Conservation (phyloP, 371 early-diverging fungal species). For the Syncephalastrum sp. region DNA sequence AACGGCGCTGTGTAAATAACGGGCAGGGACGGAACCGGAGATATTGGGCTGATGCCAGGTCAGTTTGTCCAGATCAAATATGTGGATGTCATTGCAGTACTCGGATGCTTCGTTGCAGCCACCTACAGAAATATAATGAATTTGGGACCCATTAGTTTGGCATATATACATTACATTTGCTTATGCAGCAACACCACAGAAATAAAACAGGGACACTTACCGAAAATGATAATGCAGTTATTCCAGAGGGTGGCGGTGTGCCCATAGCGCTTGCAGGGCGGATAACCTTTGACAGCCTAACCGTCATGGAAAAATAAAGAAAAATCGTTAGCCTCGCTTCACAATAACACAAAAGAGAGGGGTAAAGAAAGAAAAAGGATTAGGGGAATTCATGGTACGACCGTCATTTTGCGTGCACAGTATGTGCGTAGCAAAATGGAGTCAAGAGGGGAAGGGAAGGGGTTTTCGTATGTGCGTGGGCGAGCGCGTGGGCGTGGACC, state of each 20-base stretch:
- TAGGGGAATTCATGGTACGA: conserved; percentile 1
- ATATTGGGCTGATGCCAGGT: conserved; percentile 65
- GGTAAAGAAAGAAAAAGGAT: conserved; percentile 2
- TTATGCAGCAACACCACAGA: background rate
- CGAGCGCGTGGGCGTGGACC: conserved; percentile 4
- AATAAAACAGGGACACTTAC: conserved; percentile 23
- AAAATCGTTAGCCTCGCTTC: conserved; percentile 14
- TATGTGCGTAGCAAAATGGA: too few relatives aligned
- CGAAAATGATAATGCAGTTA: conserved; percentile 57
- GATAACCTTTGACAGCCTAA: conserved; percentile 46
- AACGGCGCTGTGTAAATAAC: conserved; percentile 63
- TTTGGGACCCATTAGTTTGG: background rate
- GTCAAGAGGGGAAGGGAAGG: conserved; percentile 4
- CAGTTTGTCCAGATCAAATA: conserved; percentile 56
- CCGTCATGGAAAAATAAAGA: conserved; percentile 4
- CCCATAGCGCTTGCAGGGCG: conserved; percentile 62
- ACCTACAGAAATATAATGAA: conserved; percentile 24
- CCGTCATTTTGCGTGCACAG: too few relatives aligned
- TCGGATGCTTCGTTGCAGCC: conserved; percentile 58
- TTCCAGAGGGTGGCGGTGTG: conserved; percentile 62
- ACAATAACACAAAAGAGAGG: conserved; percentile 2
- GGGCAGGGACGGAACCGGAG: conserved; percentile 42
- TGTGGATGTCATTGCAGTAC: conserved; percentile 64
- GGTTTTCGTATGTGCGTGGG: conserved; percentile 8
- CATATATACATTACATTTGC: background rate